A percentile compares a stretch with the other conserved stretches of the same genome.
These are phyloP conservation scores for Pyrenophora seminiperda DNA, from an alignment of 2,329 filamentous ascomycete genomes.

Conservation along the genomic window DNA sequence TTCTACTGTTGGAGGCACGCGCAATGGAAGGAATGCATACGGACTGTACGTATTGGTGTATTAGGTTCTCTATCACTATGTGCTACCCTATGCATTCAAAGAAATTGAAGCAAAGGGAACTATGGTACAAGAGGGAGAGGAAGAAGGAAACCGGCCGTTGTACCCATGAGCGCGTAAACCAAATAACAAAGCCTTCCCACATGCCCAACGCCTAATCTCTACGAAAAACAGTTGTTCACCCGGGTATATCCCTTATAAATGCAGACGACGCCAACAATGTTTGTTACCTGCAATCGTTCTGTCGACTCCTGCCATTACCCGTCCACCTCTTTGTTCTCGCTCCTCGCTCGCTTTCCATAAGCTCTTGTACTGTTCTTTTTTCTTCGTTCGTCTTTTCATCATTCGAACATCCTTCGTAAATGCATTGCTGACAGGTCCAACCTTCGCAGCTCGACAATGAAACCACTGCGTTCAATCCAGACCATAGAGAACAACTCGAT, in stretches of 20 bases:
- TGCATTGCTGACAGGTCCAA: constrained; percentile 23
- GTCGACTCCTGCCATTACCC: constrained; percentile 13
- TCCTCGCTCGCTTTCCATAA: background rate
- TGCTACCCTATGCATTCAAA: background rate
- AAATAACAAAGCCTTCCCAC: background rate
- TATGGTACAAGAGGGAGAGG: constrained; percentile 9
- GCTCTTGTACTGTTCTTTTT: constrained; percentile 1
- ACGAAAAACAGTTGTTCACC: constrained; percentile 1
- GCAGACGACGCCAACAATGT: constrained; percentile 13
- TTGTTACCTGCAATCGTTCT: constrained; percentile 8
- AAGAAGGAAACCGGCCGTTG: constrained; percentile 6
- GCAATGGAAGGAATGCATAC: background rate
- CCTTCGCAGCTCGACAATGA: constrained; percentile 57
- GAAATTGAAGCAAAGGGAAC: background rate
- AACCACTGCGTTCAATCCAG: constrained; percentile 73
- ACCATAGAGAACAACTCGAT: constrained; percentile 87
- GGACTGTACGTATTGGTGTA: constrained; percentile 3
- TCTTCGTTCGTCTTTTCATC: background rate
- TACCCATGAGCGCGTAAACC: constrained; percentile 1
- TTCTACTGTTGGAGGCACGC: background rate
- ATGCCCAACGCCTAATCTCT: background rate
- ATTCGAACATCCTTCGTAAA: constrained; percentile 2
- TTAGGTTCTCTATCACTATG: constrained; percentile 13
- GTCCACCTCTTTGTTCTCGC: background rate
- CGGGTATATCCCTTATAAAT: constrained; percentile 14